These are phyloP conservation scores for Yamadazyma membranifaciens DNA, from an alignment of 1,139 yeast genomes.

Conservation along the genomic window DNA sequence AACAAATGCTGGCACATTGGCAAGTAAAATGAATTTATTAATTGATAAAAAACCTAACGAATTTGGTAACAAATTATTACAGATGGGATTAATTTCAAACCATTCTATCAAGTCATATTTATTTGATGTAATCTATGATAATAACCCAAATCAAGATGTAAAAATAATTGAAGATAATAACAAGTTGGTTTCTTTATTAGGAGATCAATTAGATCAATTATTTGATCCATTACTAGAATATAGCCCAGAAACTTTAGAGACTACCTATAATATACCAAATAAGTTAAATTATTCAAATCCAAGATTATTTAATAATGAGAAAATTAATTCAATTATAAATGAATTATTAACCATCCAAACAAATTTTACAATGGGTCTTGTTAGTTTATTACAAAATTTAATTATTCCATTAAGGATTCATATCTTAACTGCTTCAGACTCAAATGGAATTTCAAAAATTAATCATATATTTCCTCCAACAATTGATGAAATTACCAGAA, in stretches of 20 bases:
- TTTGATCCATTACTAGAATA: constrained; percentile 90
- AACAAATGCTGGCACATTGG: constrained; percentile 74
- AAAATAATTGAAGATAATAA: constrained; percentile 59
- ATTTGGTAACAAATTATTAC: constrained; percentile 50
- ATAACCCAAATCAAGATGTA: constrained; percentile 21
- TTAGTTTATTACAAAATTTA: constrained; percentile 72
- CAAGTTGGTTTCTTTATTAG: constrained; percentile 68
- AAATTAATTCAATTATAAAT: constrained; percentile 49
- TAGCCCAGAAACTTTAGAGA: constrained; percentile 83
- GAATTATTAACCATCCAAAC: constrained; percentile 74
- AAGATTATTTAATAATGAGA: constrained; percentile 6
- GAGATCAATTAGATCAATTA: constrained; percentile 81
- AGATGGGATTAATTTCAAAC: constrained; percentile 59
- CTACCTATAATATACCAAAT: constrained; percentile 56
- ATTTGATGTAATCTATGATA: constrained; percentile 72
- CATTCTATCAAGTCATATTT: constrained; percentile 55
- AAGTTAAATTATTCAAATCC: constrained; percentile 14
- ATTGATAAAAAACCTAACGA: constrained; percentile 50
- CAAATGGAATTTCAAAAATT: constrained; percentile 57
- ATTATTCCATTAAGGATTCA: constrained; percentile 75
- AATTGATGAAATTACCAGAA: constrained; percentile 86
- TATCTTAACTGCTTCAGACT: constrained; percentile 51
- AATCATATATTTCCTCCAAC: constrained; percentile 91
- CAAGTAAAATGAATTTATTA: constrained; percentile 57
- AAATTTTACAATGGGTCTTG: constrained; percentile 67